phyloP scores from a whole-genome alignment of 139 green algal genomes.

The Chlamydomonas urium region DNA sequence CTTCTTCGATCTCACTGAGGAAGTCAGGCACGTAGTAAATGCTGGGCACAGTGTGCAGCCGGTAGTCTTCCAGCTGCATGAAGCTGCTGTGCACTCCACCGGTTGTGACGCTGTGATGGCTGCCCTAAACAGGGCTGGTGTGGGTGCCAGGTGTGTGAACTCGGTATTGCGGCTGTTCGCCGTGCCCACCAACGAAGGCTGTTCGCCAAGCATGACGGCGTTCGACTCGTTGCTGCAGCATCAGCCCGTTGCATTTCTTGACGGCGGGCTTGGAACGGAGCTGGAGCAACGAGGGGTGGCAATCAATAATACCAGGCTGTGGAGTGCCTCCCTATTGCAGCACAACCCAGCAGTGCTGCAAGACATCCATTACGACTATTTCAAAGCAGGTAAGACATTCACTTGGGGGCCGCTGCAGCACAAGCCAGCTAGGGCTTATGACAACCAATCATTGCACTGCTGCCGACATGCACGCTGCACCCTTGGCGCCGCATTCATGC shows the following conservation, averaged over 20 bases:
- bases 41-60: too few relatives aligned
- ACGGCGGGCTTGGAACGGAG: constrained; percentile 32
- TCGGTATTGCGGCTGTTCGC: too few relatives aligned
- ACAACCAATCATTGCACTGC: background rate
- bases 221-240: background rate
- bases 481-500: too few relatives aligned
- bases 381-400: constrained; percentile 15
- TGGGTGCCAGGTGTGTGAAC: too few relatives aligned
- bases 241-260: constrained; percentile 8
- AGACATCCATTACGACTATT: constrained; percentile 13
- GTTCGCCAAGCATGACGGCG: too few relatives aligned
- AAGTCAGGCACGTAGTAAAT: constrained; percentile 50
- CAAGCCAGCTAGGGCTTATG: background rate
- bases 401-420: too few relatives aligned
- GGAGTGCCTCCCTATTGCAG: constrained; percentile 29
- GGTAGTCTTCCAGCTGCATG: too few relatives aligned
- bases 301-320: constrained; percentile 23
- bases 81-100: too few relatives aligned
- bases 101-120: too few relatives aligned
- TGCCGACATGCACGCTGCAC: background rate
- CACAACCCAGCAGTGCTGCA: constrained; percentile 21
- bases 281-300: constrained; percentile 27
- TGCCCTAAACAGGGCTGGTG: too few relatives aligned
- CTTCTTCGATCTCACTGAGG: constrained; percentile 35
- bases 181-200: too few relatives aligned